These are phyloP conservation scores for Diaporthe sp. DNA, from an alignment of 2,329 filamentous ascomycete genomes.

Conservation along the genomic window DNA sequence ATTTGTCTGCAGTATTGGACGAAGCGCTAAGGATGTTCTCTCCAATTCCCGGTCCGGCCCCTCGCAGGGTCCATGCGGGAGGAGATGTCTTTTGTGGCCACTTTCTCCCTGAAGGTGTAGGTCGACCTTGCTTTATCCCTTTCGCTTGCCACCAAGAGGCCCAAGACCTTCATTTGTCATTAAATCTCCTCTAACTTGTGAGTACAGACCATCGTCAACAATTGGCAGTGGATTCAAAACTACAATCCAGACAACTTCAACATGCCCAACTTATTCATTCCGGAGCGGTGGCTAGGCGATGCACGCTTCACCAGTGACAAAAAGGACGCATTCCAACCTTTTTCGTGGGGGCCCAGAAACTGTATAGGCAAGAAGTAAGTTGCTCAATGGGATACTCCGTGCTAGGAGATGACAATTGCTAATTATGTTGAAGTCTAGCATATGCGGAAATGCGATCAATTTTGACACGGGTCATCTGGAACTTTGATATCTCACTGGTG, in stretches of 20 bases:
- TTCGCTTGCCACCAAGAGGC: neutral
- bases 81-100: conserved; percentile 50
- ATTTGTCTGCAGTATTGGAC: conserved; percentile 51
- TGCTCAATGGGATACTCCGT: too few species aligned
- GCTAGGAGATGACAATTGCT: neutral
- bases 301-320: conserved; percentile 54
- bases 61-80: conserved; percentile 44
- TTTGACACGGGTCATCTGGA: conserved; percentile 59
- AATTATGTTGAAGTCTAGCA: conserved; percentile 54
- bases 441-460: conserved; percentile 64
- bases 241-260: conserved; percentile 58
- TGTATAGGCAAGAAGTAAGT: conserved; percentile 64
- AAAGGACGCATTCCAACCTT: conserved; percentile 57
- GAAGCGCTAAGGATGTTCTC: conserved; percentile 50
- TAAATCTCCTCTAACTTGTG: neutral
- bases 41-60: conserved; percentile 43
- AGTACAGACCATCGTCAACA: conserved; percentile 56
- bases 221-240: conserved; percentile 59
- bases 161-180: neutral
- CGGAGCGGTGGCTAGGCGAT: conserved; percentile 60
- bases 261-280: conserved; percentile 58
- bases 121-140: conserved; percentile 39
- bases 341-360: conserved; percentile 60
- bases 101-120: conserved; percentile 51
- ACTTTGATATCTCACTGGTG: conserved; percentile 58